Evolutionary conservation across 2,329 filamentous ascomycete species (phyloP).

Genomic region (Metarhizium robertsii): DNA sequence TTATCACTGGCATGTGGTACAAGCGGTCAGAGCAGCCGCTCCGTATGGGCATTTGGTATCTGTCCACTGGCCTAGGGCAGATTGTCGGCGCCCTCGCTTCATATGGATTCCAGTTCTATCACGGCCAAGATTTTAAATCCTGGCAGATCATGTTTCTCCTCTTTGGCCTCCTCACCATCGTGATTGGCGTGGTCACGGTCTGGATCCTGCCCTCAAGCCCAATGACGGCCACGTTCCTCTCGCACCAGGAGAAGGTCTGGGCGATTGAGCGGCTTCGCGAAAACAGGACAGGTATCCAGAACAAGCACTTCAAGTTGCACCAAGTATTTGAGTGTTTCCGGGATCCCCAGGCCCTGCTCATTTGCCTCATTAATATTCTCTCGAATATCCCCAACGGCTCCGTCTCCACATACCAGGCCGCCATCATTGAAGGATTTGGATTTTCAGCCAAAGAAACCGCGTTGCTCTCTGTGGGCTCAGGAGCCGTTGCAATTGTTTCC

Average conservation of each 20-base stretch:
- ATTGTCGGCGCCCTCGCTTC: background rate
- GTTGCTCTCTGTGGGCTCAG: too few relatives aligned
- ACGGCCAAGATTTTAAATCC: background rate
- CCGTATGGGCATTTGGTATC: background rate
- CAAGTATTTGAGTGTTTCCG: background rate
- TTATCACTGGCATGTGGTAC: background rate
- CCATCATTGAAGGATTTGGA: too few relatives aligned
- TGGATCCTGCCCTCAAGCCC: background rate
- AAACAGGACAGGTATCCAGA: background rate
- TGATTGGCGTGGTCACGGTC: background rate
- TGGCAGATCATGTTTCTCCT: background rate
- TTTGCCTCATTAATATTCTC: too few relatives aligned
- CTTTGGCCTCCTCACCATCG: background rate
- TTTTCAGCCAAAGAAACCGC: too few relatives aligned
- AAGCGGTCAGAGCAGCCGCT: background rate
- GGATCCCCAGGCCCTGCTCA: too few relatives aligned
- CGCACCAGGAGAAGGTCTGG: background rate
- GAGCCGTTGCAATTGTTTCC: too few relatives aligned
- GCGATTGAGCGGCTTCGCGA: background rate
- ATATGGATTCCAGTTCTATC: background rate
- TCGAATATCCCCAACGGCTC: too few relatives aligned
- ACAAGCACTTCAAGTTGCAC: background rate
- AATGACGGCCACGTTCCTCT: background rate
- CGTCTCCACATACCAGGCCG: too few relatives aligned
- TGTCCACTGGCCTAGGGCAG: background rate